phyloP scores from a whole-genome alignment of 2,329 filamentous ascomycete genomes.

The Dothistroma septosporum region DNA sequence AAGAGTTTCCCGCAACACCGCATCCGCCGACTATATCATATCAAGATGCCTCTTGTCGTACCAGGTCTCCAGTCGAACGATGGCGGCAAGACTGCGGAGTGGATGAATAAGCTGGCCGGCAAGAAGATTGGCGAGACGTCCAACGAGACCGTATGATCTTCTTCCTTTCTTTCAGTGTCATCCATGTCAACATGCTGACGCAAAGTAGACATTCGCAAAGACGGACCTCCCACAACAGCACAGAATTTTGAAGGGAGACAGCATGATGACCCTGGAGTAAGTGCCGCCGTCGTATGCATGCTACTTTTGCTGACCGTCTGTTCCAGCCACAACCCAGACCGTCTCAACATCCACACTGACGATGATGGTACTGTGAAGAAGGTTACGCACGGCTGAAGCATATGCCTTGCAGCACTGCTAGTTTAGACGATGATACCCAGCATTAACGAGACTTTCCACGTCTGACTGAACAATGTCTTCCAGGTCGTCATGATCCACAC shows the following conservation, averaged over 20 bases:
- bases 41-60: conserved; percentile 49
- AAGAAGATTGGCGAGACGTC: conserved; percentile 49
- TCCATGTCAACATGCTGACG: conserved; percentile 1
- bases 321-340: neutral
- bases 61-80: conserved; percentile 44
- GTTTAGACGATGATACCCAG: neutral
- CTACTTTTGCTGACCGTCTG: neutral
- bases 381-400: conserved; percentile 42
- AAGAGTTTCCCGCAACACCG: neutral
- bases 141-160: conserved; percentile 40
- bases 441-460: neutral
- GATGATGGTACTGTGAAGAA: conserved; percentile 49
- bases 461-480: too few species aligned
- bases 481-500: neutral
- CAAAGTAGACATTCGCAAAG: conserved; percentile 48
- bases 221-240: conserved; percentile 47
- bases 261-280: conserved; percentile 48
- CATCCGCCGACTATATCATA: neutral
- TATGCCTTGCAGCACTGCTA: neutral
- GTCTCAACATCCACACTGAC: conserved; percentile 48
- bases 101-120: conserved; percentile 48
- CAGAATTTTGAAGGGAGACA: conserved; percentile 45
- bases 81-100: conserved; percentile 39
- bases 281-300: conserved; percentile 27
- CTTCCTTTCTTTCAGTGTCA: neutral